Percentiles rank a stretch among this genome's conserved stretches.
Evolutionary conservation across 495 filamentous ascomycete species (phyloP).

Genomic region (Aspergillus panamensis): DNA sequence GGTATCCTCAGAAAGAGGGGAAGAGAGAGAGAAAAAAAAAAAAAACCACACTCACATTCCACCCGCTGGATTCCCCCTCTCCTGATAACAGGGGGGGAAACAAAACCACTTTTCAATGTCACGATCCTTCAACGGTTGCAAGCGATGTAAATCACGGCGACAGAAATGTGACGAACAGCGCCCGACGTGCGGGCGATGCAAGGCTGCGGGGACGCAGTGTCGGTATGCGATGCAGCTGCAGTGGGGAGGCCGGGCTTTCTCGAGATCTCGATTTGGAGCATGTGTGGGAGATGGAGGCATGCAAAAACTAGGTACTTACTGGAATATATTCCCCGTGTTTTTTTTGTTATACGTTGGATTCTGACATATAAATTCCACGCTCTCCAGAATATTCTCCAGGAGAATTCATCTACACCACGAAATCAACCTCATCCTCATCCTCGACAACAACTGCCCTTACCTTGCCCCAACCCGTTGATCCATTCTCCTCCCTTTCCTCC

Average conservation of each 20-base stretch:
- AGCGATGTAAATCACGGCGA: constrained; percentile 46
- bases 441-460: constrained; percentile 25
- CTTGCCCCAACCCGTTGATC: constrained; percentile 36
- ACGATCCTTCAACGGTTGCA: constrained; percentile 45
- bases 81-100: constrained; percentile 3
- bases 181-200: constrained; percentile 39
- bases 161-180: constrained; percentile 46
- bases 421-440: constrained; percentile 21
- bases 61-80: neutral
- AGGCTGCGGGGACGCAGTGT: constrained; percentile 21
- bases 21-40: constrained; percentile 12
- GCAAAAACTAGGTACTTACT: constrained; percentile 41
- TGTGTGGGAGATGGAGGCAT: constrained; percentile 43
- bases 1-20: constrained; percentile 11
- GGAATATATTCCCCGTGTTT: neutral
- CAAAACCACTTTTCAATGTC: constrained; percentile 33
- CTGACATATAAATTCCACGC: neutral
- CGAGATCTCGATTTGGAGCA: constrained; percentile 45
- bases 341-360: neutral
- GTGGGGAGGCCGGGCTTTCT: constrained; percentile 36
- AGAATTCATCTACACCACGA: constrained; percentile 46
- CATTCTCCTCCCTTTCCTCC: constrained; percentile 39
- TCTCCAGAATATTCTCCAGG: constrained; percentile 45
- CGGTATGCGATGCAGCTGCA: constrained; percentile 30
- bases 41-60: constrained; percentile 8